Conservation (phyloP, 306 rosid genomes). For the Cicer arietinum region DNA sequence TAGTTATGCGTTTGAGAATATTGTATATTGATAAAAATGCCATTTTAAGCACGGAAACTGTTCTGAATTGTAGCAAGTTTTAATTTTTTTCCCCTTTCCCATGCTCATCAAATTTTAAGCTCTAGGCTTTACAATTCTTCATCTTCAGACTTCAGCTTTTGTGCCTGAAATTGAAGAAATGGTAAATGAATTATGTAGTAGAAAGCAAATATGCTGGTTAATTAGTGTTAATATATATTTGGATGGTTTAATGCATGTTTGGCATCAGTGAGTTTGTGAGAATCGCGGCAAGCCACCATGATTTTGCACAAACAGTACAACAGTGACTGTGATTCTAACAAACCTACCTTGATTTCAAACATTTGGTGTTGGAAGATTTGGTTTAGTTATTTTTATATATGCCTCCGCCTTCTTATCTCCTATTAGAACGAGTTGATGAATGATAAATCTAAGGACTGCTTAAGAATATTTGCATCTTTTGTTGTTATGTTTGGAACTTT, state of each 20-base stretch:
- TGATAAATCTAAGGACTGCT: background rate
- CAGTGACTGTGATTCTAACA: no score
- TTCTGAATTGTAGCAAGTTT: background rate
- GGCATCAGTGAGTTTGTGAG: no score
- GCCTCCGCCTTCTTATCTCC: background rate
- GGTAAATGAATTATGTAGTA: constrained; percentile 1
- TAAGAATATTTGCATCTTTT: background rate
- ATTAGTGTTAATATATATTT: background rate
- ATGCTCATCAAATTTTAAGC: background rate
- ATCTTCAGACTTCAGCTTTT: background rate
- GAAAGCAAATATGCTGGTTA: background rate
- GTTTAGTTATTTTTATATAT: background rate
- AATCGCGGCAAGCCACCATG: no score
- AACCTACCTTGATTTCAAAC: no score
- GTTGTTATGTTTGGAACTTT: constrained; percentile 23
- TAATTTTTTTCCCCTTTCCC: background rate
- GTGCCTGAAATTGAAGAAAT: constrained; percentile 21
- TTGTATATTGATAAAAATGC: background rate
- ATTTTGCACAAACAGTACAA: no score
- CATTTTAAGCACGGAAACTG: background rate
- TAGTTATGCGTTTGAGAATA: background rate
- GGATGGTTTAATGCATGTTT: background rate
- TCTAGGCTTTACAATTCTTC: background rate
- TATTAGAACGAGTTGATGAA: constrained; percentile 2
- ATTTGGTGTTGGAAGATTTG: constrained; percentile 2